Evolutionary conservation across 352 stramenopile species (phyloP).

Genomic region (Phytopythium delawarense): DNA sequence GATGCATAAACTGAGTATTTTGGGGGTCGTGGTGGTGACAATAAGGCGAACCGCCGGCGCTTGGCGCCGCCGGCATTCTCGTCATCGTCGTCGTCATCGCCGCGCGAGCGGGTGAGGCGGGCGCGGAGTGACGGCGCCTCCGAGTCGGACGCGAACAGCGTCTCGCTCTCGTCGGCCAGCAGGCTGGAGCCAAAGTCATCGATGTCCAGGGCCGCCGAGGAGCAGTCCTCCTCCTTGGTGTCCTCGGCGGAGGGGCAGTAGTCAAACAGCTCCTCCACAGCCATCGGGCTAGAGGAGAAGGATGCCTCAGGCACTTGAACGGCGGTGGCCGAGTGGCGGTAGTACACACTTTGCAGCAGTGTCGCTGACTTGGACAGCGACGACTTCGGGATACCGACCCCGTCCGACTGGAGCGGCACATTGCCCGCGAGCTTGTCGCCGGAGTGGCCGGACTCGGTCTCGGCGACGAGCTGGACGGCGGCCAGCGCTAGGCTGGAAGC

Average conservation of each 20-base stretch:
- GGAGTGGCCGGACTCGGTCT: slow-evolving; percentile 28
- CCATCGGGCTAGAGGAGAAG: slow-evolving; percentile 10
- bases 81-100: neutral
- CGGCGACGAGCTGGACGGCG: slow-evolving; percentile 39
- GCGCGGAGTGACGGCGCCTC: neutral
- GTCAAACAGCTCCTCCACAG: slow-evolving; percentile 11
- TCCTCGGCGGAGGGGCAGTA: slow-evolving; percentile 1
- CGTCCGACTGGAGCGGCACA: slow-evolving; percentile 7
- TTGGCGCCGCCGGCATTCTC: neutral
- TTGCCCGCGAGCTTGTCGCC: slow-evolving; percentile 17
- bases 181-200: neutral
- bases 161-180: slow-evolving; percentile 6
- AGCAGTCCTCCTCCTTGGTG: neutral
- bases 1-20: neutral
- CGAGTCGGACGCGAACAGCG: slow-evolving; percentile 5
- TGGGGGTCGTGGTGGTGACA: neutral
- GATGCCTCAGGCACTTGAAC: slow-evolving; percentile 1
- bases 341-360: slow-evolving; percentile 29
- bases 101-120: neutral
- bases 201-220: neutral
- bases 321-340: slow-evolving; percentile 8
- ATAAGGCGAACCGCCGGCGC: neutral
- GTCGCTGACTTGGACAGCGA: slow-evolving; percentile 29
- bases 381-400: slow-evolving; percentile 16
- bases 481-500: slow-evolving; percentile 41